Evolutionary conservation across 495 filamentous ascomycete species (phyloP).

Genomic region (Aspergillus avenaceus): DNA sequence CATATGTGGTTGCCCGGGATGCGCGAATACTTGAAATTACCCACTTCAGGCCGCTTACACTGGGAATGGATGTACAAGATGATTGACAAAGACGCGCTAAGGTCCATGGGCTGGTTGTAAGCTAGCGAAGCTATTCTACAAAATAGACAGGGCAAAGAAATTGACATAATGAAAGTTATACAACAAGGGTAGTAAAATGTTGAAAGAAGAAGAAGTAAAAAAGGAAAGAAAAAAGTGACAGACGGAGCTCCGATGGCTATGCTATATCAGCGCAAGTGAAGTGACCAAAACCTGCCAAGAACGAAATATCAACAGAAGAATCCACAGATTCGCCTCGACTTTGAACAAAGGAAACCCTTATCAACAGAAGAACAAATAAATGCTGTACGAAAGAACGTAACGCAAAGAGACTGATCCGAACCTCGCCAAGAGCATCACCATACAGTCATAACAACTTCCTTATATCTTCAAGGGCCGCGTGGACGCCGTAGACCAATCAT

Average conservation of each 20-base stretch:
- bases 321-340: background rate
- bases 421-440: background rate
- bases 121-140: conserved; percentile 17
- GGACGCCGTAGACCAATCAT: conserved; percentile 9
- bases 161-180: conserved; percentile 4
- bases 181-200: background rate
- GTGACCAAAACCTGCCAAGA: background rate
- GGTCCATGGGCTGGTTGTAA: conserved; percentile 28
- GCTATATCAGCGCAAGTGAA: conserved; percentile 4
- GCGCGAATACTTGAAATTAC: background rate
- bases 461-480: conserved; percentile 3
- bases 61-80: conserved; percentile 47
- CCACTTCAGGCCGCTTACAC: conserved; percentile 14
- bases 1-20: conserved; percentile 13
- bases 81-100: conserved; percentile 32
- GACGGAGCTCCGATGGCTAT: conserved; percentile 8
- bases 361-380: background rate
- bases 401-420: background rate
- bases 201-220: background rate
- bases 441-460: background rate
- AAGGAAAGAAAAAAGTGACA: background rate
- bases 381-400: conserved; percentile 13
- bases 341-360: background rate
- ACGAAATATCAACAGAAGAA: conserved; percentile 9
- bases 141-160: conserved; percentile 13